Conservation (phyloP, 495 filamentous ascomycete genomes). For the Rostrohypoxylon terebratum region DNA sequence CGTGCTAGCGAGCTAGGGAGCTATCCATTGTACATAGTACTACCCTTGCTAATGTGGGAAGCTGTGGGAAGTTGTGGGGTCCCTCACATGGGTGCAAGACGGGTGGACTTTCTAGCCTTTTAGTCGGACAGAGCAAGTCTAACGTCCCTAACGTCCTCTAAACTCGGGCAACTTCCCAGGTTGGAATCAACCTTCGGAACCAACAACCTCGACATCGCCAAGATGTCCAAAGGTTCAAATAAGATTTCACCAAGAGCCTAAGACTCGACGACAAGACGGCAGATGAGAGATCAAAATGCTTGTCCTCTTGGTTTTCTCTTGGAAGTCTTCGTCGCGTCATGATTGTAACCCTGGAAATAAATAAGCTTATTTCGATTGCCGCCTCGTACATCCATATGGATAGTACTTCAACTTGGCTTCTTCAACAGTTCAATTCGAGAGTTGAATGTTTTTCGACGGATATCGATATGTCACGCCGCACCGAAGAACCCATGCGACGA, state of each 20-base stretch:
- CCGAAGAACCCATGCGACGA: constrained; percentile 3
- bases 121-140: not conserved
- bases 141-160: constrained; percentile 3
- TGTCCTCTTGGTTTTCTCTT: constrained; percentile 1
- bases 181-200: not conserved
- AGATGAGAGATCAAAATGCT: constrained; percentile 28
- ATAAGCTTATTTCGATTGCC: constrained; percentile 6
- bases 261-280: constrained; percentile 16
- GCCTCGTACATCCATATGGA: too few relatives aligned
- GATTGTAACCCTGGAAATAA: not conserved
- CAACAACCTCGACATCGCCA: constrained; percentile 24
- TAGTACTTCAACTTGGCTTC: too few relatives aligned
- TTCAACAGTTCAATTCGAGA: not conserved
- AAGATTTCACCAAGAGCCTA: constrained; percentile 45
- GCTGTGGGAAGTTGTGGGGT: not conserved
- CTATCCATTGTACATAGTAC: too few relatives aligned
- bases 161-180: not conserved
- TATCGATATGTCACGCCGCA: not conserved
- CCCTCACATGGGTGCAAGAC: not conserved
- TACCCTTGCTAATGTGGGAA: constrained; percentile 11
- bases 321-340: not conserved
- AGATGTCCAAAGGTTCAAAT: constrained; percentile 35
- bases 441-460: not conserved
- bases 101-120: not conserved
- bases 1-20: not conserved